Evolutionary conservation across 2,329 filamentous ascomycete species (phyloP).

Genomic region (Beauveria varroae): DNA sequence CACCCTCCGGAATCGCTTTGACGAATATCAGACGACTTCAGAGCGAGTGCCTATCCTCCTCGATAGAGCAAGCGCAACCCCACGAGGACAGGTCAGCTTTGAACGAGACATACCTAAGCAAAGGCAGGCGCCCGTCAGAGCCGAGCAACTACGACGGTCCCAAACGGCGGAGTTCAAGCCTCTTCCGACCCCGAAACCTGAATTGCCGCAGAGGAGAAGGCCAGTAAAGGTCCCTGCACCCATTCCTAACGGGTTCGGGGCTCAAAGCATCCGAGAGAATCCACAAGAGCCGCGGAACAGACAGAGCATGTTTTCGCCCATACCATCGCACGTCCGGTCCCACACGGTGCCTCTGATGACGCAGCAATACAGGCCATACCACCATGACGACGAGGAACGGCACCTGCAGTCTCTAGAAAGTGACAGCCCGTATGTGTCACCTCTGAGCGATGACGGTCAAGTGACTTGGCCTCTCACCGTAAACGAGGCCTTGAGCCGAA

Average conservation of each 20-base stretch:
- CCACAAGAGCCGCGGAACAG: neutral
- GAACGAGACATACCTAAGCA: neutral
- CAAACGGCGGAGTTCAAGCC: conserved; percentile 2
- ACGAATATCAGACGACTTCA: neutral
- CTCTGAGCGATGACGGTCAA: conserved; percentile 3
- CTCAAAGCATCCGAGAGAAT: neutral
- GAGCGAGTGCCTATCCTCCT: neutral
- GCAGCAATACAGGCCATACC: neutral
- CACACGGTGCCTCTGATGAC: neutral
- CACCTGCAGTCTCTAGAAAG: neutral
- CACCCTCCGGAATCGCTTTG: neutral
- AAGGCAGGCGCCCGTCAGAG: neutral
- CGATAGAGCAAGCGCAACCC: neutral
- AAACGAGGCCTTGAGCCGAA: neutral
- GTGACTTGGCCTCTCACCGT: neutral
- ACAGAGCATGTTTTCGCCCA: neutral
- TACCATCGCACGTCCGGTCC: neutral
- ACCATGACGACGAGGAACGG: neutral
- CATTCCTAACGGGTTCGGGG: neutral
- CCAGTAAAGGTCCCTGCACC: neutral
- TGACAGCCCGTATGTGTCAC: conserved; percentile 2
- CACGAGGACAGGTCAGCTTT: neutral
- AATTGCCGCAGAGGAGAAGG: neutral
- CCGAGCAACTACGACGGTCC: neutral
- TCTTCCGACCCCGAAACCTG: neutral